A percentile compares a stretch with the other conserved stretches of the same genome.
These are phyloP conservation scores for Nemania sp. DNA, from an alignment of 2,329 filamentous ascomycete species.

Conservation along the genomic window DNA sequence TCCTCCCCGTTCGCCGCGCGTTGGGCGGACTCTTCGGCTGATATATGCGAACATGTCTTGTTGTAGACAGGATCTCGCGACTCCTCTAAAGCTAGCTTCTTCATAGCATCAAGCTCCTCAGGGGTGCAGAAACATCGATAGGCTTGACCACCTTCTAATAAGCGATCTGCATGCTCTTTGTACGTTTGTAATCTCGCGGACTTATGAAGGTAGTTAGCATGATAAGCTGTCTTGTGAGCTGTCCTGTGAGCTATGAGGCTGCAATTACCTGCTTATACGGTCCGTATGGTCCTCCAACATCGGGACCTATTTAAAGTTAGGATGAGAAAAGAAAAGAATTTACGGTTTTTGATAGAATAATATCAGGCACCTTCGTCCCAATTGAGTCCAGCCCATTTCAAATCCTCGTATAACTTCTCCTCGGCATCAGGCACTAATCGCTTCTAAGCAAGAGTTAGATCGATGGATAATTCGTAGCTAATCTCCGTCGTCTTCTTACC, in stretches of 20 bases:
- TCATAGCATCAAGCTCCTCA: conserved; percentile 75
- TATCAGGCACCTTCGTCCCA: conserved; percentile 85
- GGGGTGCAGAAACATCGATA: conserved; percentile 94
- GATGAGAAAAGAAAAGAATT: conserved; percentile 20
- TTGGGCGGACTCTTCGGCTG: conserved; percentile 74
- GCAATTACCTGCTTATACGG: conserved; percentile 81
- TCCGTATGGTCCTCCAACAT: conserved; percentile 82
- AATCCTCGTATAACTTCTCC: conserved; percentile 78
- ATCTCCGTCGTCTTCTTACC: conserved; percentile 63
- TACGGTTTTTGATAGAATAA: not conserved
- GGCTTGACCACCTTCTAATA: conserved; percentile 78
- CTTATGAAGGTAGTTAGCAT: conserved; percentile 55
- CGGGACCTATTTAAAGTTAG: conserved; percentile 69
- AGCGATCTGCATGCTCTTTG: conserved; percentile 72
- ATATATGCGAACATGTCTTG: conserved; percentile 77
- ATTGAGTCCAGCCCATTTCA: conserved; percentile 87
- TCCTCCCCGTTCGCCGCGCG: conserved; percentile 75
- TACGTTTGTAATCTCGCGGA: conserved; percentile 85
- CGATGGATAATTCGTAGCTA: not conserved
- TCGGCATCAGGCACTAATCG: conserved; percentile 86
- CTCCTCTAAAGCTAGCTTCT: conserved; percentile 68
- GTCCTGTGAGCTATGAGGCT: not conserved
- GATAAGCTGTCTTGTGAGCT: no score
- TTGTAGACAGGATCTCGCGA: conserved; percentile 62
- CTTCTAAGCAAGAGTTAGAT: conserved; percentile 64